phyloP scores from a whole-genome alignment of 495 filamentous ascomycete species.

The Penicillium manginii region DNA sequence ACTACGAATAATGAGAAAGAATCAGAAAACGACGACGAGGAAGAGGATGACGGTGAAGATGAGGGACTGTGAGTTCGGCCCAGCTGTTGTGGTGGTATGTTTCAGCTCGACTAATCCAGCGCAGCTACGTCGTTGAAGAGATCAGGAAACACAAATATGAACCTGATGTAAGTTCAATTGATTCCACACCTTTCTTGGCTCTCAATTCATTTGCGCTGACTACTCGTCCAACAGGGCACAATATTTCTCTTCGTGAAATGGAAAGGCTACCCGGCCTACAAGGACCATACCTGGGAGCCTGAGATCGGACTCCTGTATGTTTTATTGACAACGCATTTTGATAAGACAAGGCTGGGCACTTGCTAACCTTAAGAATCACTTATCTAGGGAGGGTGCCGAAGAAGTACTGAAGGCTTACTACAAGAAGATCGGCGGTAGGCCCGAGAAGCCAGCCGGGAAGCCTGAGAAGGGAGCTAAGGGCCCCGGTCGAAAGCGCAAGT shows the following conservation, averaged over 20 bases:
- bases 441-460: conserved; percentile 30
- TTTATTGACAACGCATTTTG: neutral
- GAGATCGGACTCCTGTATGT: conserved; percentile 57
- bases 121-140: conserved; percentile 64
- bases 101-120: conserved; percentile 32
- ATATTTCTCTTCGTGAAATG: conserved; percentile 62
- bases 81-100: neutral
- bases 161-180: conserved; percentile 34
- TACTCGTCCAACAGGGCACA: conserved; percentile 35
- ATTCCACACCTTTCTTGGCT: neutral
- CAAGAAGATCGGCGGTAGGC: conserved; percentile 58
- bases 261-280: conserved; percentile 60
- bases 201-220: conserved; percentile 15
- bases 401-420: conserved; percentile 61
- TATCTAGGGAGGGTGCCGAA: conserved; percentile 51
- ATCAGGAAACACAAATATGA: conserved; percentile 55
- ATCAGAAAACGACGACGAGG: conserved; percentile 38
- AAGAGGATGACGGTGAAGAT: conserved; percentile 46
- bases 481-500: conserved; percentile 44
- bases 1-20: conserved; percentile 36
- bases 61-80: conserved; percentile 41
- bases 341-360: conserved; percentile 7
- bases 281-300: conserved; percentile 64
- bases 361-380: conserved; percentile 14
- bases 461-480: conserved; percentile 16